A percentile compares a stretch with the other conserved stretches of the same genome.
Evolutionary conservation across 2,329 filamentous ascomycete species (phyloP).

Genomic region (Neonectria faginata): DNA sequence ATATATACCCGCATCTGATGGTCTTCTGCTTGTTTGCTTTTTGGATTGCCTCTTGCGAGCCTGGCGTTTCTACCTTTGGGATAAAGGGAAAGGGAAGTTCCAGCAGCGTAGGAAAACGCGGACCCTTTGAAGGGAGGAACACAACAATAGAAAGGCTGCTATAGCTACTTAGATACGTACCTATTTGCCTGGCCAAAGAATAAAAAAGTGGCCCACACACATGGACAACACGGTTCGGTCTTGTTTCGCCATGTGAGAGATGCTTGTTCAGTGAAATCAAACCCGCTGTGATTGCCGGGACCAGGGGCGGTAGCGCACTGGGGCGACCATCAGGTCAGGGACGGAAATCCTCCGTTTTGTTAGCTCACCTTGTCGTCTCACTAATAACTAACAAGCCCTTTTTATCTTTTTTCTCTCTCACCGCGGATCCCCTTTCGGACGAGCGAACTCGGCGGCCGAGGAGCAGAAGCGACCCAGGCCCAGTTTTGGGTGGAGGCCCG

Average conservation of each 20-base stretch:
- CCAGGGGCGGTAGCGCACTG: constrained; percentile 6
- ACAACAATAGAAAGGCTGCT: neutral
- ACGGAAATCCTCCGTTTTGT: constrained; percentile 1
- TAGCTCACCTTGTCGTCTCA: neutral
- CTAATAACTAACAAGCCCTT: neutral
- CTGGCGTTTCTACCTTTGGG: constrained; percentile 33
- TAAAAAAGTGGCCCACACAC: neutral
- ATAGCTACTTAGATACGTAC: neutral
- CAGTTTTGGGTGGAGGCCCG: neutral
- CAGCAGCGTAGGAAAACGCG: constrained; percentile 3
- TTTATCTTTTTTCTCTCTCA: neutral
- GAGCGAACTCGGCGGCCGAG: constrained; percentile 24
- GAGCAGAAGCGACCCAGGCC: neutral
- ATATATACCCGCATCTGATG: constrained; percentile 39
- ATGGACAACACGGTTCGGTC: neutral
- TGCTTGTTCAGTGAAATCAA: constrained; percentile 4
- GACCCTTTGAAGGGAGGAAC: neutral
- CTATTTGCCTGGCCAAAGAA: neutral
- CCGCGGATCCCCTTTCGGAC: constrained; percentile 12
- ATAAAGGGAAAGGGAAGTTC: neutral
- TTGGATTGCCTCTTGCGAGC: constrained; percentile 20
- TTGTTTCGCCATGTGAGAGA: neutral
- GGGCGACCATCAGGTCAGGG: constrained; percentile 6
- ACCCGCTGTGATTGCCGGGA: constrained; percentile 7
- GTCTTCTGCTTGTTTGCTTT: neutral